Percentiles rank a stretch among this genome's conserved stretches.
These are phyloP conservation scores for Aspergillus funiculosus DNA, from an alignment of 495 filamentous ascomycete species.

Conservation along the genomic window DNA sequence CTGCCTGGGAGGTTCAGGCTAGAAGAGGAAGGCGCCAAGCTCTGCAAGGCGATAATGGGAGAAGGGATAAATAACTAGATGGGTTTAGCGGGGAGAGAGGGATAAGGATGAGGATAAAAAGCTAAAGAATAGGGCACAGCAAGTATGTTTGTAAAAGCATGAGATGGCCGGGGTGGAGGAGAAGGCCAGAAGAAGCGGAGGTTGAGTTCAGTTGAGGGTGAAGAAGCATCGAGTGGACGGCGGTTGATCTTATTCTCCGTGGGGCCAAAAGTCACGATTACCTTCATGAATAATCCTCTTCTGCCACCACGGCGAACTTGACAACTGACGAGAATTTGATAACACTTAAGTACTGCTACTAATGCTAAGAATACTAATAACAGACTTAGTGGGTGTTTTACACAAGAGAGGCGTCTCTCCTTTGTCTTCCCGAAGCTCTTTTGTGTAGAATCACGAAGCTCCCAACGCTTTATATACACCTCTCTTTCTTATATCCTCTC, in stretches of 20 bases:
- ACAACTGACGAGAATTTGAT: too few species aligned
- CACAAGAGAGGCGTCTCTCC: too few species aligned
- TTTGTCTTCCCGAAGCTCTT: too few species aligned
- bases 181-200: background rate
- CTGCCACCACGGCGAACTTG: too few species aligned
- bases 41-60: slow-evolving; percentile 5
- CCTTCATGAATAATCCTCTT: too few species aligned
- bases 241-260: slow-evolving; percentile 21
- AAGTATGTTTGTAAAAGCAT: background rate
- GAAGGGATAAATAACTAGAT: background rate
- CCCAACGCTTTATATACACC: too few species aligned
- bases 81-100: background rate
- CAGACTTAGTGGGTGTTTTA: too few species aligned
- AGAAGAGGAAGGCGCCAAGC: slow-evolving; percentile 14
- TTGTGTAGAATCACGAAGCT: too few species aligned
- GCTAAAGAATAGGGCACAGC: background rate
- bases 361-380: too few species aligned
- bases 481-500: too few species aligned
- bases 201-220: slow-evolving; percentile 12
- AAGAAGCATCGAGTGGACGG: slow-evolving; percentile 15
- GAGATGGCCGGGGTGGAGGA: background rate
- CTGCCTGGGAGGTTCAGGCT: background rate
- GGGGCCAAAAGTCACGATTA: slow-evolving; percentile 14
- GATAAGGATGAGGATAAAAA: background rate
- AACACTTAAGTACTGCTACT: too few species aligned